Percentiles rank a stretch among this genome's conserved stretches.
These are phyloP conservation scores for Podospora fimiseda DNA, from an alignment of 495 filamentous ascomycete species.

Conservation along the genomic window DNA sequence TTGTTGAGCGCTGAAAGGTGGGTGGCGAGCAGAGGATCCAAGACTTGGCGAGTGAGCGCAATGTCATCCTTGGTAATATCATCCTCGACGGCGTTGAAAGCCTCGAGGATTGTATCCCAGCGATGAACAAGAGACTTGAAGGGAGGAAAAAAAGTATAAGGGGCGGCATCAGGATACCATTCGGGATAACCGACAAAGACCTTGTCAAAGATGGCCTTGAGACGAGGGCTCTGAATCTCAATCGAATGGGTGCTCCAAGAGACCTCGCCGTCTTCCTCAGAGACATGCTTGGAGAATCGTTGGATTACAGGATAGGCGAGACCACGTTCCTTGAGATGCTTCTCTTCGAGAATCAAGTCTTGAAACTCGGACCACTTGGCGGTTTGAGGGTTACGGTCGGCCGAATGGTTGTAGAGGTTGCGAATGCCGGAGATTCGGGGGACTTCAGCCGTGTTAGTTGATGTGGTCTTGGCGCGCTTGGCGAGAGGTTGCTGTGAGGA, in stretches of 20 bases:
- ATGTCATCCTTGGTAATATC: slow-evolving; percentile 42
- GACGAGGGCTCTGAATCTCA: slow-evolving; percentile 13
- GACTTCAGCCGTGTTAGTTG: neutral
- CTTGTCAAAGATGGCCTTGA: slow-evolving; percentile 34
- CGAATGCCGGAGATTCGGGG: slow-evolving; percentile 1
- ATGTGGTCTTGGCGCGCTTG: neutral
- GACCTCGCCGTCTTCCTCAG: neutral
- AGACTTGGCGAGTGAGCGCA: slow-evolving; percentile 46
- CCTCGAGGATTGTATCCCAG: slow-evolving; percentile 43
- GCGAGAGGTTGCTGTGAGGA: neutral
- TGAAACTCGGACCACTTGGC: slow-evolving; percentile 16
- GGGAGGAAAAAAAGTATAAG: slow-evolving; percentile 46
- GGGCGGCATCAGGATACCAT: slow-evolving; percentile 43
- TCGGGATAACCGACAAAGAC: slow-evolving; percentile 51
- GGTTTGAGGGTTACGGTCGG: neutral
- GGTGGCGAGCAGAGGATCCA: slow-evolving; percentile 42
- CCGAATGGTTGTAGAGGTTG: slow-evolving; percentile 9
- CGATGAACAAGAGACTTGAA: slow-evolving; percentile 55
- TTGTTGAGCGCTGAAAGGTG: slow-evolving; percentile 36
- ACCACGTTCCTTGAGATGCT: slow-evolving; percentile 9
- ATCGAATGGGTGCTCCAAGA: slow-evolving; percentile 18
- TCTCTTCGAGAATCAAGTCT: slow-evolving; percentile 10
- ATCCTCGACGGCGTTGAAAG: slow-evolving; percentile 25
- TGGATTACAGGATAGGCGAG: slow-evolving; percentile 17
- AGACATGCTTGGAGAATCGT: neutral